Base-by-base conservation (phyloP, 352 stramenopile genomes). In the Phytophthora foliorum region DNA sequence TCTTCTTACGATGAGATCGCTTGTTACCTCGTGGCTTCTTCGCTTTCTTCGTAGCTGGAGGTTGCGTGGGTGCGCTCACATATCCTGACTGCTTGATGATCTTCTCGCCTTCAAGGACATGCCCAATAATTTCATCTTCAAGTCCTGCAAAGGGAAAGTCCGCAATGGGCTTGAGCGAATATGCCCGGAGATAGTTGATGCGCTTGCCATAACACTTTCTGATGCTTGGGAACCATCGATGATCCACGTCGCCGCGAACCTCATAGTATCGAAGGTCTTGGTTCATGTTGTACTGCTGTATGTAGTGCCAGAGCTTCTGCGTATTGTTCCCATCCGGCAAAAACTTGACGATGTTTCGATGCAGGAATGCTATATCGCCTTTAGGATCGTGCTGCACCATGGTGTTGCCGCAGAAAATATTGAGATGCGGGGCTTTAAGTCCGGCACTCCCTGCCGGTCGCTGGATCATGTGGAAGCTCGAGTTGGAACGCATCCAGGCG, bases 401-500 rank as follows among this genome's bases (percentile, higher is more conserved):
- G 10, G 84, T 89, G 22, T 81, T 67, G 1, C 86, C 86, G 50
- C 86, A 94, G 45, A 94, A 94, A 31, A 84, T 68, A 27, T 86
- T 67, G 5, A 82, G 71, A 22, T 81, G 53, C 0, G 63, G 39
- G 1, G 77, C 56, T 46, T 88, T 78, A 1, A 75, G 54, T 4
- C 84, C 83, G 0, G 73, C 87, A 8, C 81, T 75, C 0, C 74
- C 85, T 4, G 83, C 80, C 5, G 84, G 83, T 9, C 62, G 67
- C 21, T 68, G 10, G 42, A 94, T 87, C 72, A 92, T 89, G 69
- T 89, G 72, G 58, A 91, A 92, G 24, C 56, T 65, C n/a, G 71
- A 90, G n/a, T 89, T 82, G 2, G 83, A 82, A 57, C 88, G 90
- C 56, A 89, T 74, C 87, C 87, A 94, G 27, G 83, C 87, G 11